Evolutionary conservation across 1,139 yeast species (phyloP).

Genomic region (Debaryomyces fabryi): DNA sequence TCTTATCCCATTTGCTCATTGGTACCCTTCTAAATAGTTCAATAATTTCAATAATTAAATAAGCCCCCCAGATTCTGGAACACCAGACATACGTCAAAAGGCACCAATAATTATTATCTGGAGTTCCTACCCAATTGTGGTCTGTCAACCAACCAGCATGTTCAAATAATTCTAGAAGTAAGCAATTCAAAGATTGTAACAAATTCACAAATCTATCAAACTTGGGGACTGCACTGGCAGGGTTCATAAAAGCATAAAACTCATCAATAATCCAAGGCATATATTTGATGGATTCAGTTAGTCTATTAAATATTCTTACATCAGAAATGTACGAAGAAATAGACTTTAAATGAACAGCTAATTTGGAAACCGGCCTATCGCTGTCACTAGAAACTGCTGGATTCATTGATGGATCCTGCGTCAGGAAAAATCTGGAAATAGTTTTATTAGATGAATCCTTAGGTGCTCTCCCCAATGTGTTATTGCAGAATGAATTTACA

Average conservation of each 20-base stretch:
- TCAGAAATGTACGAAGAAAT: conserved; percentile 54
- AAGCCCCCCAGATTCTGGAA: conserved; percentile 60
- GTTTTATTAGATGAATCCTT: conserved; percentile 19
- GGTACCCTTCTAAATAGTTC: conserved; percentile 49
- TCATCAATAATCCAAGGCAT: conserved; percentile 54
- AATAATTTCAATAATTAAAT: conserved; percentile 49
- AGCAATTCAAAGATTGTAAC: conserved; percentile 45
- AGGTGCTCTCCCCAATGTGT: conserved; percentile 21
- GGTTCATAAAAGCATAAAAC: conserved; percentile 30
- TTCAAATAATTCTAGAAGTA: conserved; percentile 53
- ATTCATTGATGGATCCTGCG: background rate
- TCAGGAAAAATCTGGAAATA: conserved; percentile 11
- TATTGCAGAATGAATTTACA: conserved; percentile 16
- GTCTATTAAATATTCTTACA: conserved; percentile 55
- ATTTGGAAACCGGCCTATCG: conserved; percentile 23
- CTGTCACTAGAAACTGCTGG: conserved; percentile 8
- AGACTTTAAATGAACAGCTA: conserved; percentile 43
- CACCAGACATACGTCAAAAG: conserved; percentile 52
- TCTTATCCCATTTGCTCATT: conserved; percentile 35
- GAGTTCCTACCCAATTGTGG: conserved; percentile 55
- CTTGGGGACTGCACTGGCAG: conserved; percentile 29
- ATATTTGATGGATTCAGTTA: conserved; percentile 54
- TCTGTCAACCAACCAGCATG: conserved; percentile 62
- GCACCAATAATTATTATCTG: conserved; percentile 47
- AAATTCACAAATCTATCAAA: conserved; percentile 41